These are phyloP conservation scores for Mikania micrantha DNA, from an alignment of 129 eudicot genomes.

Conservation along the genomic window DNA sequence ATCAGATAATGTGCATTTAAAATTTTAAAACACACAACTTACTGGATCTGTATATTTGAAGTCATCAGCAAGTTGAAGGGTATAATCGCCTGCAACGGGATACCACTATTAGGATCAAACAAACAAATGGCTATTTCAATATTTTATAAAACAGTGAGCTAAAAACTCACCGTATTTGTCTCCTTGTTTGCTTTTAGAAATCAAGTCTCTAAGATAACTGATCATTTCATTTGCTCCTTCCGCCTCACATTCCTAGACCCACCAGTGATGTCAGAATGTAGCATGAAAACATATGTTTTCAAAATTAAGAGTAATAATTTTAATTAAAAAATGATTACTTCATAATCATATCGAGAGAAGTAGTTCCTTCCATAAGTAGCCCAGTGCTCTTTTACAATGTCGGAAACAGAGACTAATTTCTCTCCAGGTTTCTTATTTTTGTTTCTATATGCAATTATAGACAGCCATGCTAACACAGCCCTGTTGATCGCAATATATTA, in stretches of 20 bases:
- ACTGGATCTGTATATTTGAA: constrained; percentile 89
- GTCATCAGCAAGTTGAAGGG: constrained; percentile 84
- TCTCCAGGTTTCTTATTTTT: constrained; percentile 83
- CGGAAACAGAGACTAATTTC: constrained; percentile 68
- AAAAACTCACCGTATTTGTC: constrained; percentile 62
- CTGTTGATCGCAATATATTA: constrained; percentile 34
- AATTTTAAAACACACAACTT: constrained; percentile 34
- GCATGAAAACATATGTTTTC: constrained; percentile 18
- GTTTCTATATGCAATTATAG: constrained; percentile 81
- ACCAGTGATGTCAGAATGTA: constrained; percentile 13
- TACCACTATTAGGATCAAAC: constrained; percentile 6
- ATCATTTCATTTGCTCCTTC: constrained; percentile 96
- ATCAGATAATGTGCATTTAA: background rate
- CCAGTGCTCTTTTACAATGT: constrained; percentile 92
- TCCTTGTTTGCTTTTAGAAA: constrained; percentile 84
- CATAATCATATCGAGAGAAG: constrained; percentile 98
- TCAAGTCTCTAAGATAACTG: constrained; percentile 73
- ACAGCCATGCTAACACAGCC: constrained; percentile 99
- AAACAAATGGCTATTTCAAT: background rate
- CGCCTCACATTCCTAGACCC: constrained; percentile 86
- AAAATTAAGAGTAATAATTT: background rate
- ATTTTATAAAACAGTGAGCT: constrained; percentile 1
- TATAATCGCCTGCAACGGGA: constrained; percentile 54
- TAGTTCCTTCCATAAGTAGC: constrained; percentile 95
- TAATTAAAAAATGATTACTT: constrained; percentile 38